These are phyloP conservation scores for Colletotrichum liriopes DNA, from an alignment of 2,329 filamentous ascomycete species.

Conservation along the genomic window DNA sequence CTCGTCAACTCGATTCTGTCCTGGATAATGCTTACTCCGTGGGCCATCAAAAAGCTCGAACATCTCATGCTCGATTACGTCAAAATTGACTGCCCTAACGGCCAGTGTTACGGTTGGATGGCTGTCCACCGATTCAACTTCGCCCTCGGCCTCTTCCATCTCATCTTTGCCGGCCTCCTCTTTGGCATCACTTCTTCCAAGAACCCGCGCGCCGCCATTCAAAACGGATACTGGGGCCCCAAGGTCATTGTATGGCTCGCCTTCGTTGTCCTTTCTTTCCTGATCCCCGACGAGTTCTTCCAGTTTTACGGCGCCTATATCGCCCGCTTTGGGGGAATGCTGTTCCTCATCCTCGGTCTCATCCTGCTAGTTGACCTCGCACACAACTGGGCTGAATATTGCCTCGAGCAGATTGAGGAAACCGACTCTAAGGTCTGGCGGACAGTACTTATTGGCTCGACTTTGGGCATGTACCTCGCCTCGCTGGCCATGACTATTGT, in stretches of 20 bases:
- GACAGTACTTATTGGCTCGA: slow-evolving; percentile 89
- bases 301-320: slow-evolving; percentile 97
- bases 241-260: slow-evolving; percentile 92
- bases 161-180: slow-evolving; percentile 86
- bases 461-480: slow-evolving; percentile 91
- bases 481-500: slow-evolving; percentile 95
- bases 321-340: slow-evolving; percentile 87
- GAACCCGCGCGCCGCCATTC: slow-evolving; percentile 87
- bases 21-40: slow-evolving; percentile 99
- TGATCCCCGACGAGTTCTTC: slow-evolving; percentile 96
- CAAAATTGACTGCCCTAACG: slow-evolving; percentile 91
- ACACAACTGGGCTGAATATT: slow-evolving; percentile 97
- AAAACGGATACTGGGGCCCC: slow-evolving; percentile 99
- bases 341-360: slow-evolving; percentile 93
- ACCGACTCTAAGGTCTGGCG: slow-evolving; percentile 90
- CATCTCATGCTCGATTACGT: slow-evolving; percentile 95
- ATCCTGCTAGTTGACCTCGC: slow-evolving; percentile 95
- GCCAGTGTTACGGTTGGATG: slow-evolving; percentile 94
- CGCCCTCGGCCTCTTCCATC: slow-evolving; percentile 93
- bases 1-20: slow-evolving; percentile 96
- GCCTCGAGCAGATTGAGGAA: slow-evolving; percentile 92
- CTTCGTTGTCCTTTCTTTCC: slow-evolving; percentile 91
- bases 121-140: slow-evolving; percentile 99
- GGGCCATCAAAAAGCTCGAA: slow-evolving; percentile 97
- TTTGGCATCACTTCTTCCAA: slow-evolving; percentile 90